These are phyloP conservation scores for Penicillium sp. DNA, from an alignment of 2,329 filamentous ascomycete species.

Conservation along the genomic window DNA sequence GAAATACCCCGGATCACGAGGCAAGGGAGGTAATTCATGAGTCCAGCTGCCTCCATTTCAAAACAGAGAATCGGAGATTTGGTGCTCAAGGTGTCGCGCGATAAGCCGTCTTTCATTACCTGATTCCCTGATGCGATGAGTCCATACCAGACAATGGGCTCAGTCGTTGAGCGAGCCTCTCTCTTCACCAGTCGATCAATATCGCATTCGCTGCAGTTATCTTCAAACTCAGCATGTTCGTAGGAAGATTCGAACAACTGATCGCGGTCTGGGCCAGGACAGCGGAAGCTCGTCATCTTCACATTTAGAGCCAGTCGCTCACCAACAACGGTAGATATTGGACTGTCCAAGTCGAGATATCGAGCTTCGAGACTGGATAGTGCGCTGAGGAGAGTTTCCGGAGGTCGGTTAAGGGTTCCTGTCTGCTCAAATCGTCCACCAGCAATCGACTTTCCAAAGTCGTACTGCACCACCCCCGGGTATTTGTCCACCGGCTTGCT, in stretches of 20 bases:
- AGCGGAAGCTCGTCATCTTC: not conserved
- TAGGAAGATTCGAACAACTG: not conserved
- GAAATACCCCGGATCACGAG: conserved; percentile 25
- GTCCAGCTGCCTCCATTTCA: conserved; percentile 3
- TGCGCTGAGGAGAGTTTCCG: not conserved
- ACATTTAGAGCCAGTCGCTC: not conserved
- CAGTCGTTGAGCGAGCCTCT: not conserved
- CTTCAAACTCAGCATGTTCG: not conserved
- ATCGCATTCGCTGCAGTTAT: not conserved
- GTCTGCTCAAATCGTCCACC: conserved; percentile 18
- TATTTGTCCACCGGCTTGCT: conserved; percentile 21
- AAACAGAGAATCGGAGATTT: conserved; percentile 7
- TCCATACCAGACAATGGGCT: not conserved
- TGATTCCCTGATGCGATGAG: conserved; percentile 15
- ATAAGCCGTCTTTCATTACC: conserved; percentile 1
- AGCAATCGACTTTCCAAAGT: conserved; percentile 19
- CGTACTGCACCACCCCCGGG: conserved; percentile 23
- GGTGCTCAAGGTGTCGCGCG: not conserved
- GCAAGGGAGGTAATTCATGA: conserved; percentile 16
- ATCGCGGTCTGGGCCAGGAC: conserved; percentile 11
- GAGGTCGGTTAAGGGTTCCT: conserved; percentile 21
- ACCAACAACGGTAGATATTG: not conserved
- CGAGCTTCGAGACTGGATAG: not conserved
- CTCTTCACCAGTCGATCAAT: not conserved
- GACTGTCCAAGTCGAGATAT: not conserved